A percentile compares a stretch with the other conserved stretches of the same genome.
Conservation (phyloP, 2,329 filamentous ascomycete genomes). For the Claviceps cyperi region DNA sequence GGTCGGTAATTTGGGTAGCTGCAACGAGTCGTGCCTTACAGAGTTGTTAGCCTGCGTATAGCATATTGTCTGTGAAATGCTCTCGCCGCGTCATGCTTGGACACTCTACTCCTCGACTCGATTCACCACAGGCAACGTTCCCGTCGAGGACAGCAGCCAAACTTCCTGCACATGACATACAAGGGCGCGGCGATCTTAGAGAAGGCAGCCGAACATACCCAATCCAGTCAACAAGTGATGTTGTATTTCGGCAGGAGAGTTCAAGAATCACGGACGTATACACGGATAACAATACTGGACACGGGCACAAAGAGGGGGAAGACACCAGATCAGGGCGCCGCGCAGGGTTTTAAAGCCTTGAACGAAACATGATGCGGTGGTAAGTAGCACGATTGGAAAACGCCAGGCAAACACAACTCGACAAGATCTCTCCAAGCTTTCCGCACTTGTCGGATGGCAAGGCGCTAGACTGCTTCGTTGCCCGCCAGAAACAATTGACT, state of each 20-base stretch:
- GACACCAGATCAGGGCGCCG: background rate
- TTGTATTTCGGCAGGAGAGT: background rate
- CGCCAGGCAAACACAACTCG: background rate
- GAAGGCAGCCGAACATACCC: background rate
- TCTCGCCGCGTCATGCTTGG: background rate
- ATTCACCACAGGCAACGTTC: too few species aligned
- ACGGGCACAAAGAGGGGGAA: background rate
- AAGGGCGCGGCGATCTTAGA: background rate
- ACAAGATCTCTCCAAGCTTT: too few species aligned
- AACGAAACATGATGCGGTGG: background rate
- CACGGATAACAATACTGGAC: background rate
- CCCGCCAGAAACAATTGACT: background rate
- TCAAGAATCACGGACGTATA: background rate
- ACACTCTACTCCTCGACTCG: too few species aligned
- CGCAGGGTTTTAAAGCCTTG: slow-evolving; percentile 3
- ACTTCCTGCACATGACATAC: background rate
- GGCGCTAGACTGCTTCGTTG: background rate
- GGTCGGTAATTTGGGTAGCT: background rate
- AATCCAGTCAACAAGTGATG: background rate
- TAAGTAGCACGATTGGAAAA: background rate
- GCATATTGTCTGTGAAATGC: background rate
- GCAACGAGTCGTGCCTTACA: background rate
- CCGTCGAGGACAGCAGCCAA: too few species aligned
- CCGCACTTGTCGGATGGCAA: background rate
- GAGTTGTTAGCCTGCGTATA: background rate